Evolutionary conservation across 176 grass and related monocot species (phyloP).

Genomic region (Phoenix roebelenii): DNA sequence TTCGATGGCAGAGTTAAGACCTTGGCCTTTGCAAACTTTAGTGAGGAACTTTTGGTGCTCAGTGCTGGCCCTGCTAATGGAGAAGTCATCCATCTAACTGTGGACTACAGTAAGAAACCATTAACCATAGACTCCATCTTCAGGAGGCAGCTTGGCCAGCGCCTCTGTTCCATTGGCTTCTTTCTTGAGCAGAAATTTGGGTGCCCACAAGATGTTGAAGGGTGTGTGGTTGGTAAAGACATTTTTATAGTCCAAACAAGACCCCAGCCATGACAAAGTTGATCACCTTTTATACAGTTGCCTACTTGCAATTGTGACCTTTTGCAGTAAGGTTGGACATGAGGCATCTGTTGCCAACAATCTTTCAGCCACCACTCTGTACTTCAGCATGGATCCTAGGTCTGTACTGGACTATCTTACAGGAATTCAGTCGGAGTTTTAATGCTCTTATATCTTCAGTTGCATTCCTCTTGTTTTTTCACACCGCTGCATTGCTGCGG

Average conservation of each 20-base stretch:
- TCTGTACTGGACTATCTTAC: too few relatives aligned
- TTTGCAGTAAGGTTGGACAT: too few relatives aligned
- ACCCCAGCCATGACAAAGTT: conserved; percentile 41
- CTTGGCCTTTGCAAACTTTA: conserved; percentile 92
- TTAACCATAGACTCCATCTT: conserved; percentile 57
- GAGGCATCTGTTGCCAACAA: too few relatives aligned
- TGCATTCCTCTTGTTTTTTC: too few relatives aligned
- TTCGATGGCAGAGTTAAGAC: conserved; percentile 56
- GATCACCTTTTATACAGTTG: not conserved
- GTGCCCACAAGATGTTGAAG: conserved; percentile 81
- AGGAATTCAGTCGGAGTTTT: too few relatives aligned
- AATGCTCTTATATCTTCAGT: too few relatives aligned
- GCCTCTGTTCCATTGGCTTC: conserved; percentile 62
- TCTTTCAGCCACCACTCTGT: too few relatives aligned
- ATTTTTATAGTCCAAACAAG: conserved; percentile 90
- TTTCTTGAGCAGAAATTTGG: conserved; percentile 88
- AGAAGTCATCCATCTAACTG: conserved; percentile 41
- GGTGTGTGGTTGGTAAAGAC: conserved; percentile 68
- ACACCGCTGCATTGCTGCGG: too few relatives aligned
- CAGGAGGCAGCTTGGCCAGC: conserved; percentile 64
- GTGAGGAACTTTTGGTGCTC: conserved; percentile 58
- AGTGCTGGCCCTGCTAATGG: conserved; percentile 59
- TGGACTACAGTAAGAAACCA: conserved; percentile 81
- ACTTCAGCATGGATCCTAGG: too few relatives aligned
- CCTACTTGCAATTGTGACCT: not conserved